Evolutionary conservation across 371 early-diverging fungal genomes (phyloP), one percentile per base, ranked within the genome.

Genomic region (Syncephalastrum racemosum): DNA sequence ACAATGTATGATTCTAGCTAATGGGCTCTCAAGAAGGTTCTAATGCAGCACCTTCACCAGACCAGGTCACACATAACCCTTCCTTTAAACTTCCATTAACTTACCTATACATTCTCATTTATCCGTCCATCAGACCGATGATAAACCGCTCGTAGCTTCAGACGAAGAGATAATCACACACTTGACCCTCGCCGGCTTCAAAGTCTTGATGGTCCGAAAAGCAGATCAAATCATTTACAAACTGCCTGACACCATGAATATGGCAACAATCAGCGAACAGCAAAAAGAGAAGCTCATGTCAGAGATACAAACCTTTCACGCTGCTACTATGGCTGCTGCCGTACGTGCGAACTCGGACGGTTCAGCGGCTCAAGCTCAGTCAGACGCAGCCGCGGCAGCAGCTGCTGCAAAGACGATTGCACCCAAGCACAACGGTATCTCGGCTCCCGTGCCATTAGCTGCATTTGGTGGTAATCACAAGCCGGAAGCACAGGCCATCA

Each of bases 201-300:
- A 76, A 36, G 85, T 85, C 7, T 60, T 83, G 5, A 83, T 83
- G 80, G 72, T 83, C 20, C 76, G 75, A 20, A 81, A 81, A 22
- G 70, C 73, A 43, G 83, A 83, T 62, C 84, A 83, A 46, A 82
- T 85, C 56, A 79, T 85, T 16, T 85, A 85, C 55, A 85, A 82
- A 42, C 54, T 85, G 36, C 80, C 83, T 4, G 84, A 81, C 61
- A 76, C 81, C 49, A 81, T 83, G 77, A 77, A 80, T 1, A 75
- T 83, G 10, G 59, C 77, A 22, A 75, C 81, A 2, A 67, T 85
- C 6, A 66, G 67, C 12, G 67, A 71, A 46, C 73, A 82, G n/a
- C 79, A 81, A 59, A 71, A 77, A 14, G 68, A 79, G 41, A 59
- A 68, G 24, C 62, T 85, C 7, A 56, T 81, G 53, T 64, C 69